These are phyloP conservation scores for Leptographium procerum DNA, from an alignment of 2,329 filamentous ascomycete genomes.

Conservation along the genomic window DNA sequence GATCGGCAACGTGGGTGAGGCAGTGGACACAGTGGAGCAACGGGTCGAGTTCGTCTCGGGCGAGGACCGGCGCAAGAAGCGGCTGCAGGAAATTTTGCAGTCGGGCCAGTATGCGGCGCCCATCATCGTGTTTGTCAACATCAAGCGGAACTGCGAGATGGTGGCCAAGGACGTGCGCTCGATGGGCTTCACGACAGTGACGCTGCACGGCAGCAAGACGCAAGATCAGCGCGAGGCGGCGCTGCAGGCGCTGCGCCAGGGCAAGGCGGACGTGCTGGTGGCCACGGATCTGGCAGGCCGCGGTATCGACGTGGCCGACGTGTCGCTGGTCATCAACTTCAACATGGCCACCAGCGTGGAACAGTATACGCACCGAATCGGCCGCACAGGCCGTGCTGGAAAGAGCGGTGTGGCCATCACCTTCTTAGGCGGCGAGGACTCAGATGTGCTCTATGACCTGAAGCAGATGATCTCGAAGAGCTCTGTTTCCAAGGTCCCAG, in stretches of 20 bases:
- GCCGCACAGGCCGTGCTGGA: slow-evolving; percentile 91
- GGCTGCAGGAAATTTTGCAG: slow-evolving; percentile 78
- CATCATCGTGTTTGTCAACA: slow-evolving; percentile 99
- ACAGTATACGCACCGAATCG: slow-evolving; percentile 91
- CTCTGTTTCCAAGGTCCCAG: slow-evolving; percentile 74
- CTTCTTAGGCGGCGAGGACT: slow-evolving; percentile 83
- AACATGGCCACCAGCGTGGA: slow-evolving; percentile 95
- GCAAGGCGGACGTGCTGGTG: slow-evolving; percentile 76
- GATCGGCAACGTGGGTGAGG: slow-evolving; percentile 89
- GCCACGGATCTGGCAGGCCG: slow-evolving; percentile 91
- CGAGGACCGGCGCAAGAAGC: slow-evolving; percentile 94
- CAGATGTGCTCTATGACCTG: slow-evolving; percentile 84
- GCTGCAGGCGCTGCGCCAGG: slow-evolving; percentile 70
- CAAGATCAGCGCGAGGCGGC: slow-evolving; percentile 96
- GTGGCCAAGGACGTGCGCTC: slow-evolving; percentile 88
- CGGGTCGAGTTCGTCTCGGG: slow-evolving; percentile 83
- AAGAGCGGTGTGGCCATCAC: slow-evolving; percentile 96
- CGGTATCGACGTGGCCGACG: slow-evolving; percentile 95
- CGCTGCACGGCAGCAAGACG: slow-evolving; percentile 89
- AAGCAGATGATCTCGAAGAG: slow-evolving; percentile 94
- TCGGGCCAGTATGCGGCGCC: slow-evolving; percentile 73
- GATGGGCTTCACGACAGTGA: slow-evolving; percentile 84
- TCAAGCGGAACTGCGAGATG: slow-evolving; percentile 96
- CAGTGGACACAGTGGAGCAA: slow-evolving; percentile 95
- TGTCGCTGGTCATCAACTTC: slow-evolving; percentile 93